Base-by-base conservation (phyloP, 441 rosid species). In the Pelargonium myrrhifolium region DNA sequence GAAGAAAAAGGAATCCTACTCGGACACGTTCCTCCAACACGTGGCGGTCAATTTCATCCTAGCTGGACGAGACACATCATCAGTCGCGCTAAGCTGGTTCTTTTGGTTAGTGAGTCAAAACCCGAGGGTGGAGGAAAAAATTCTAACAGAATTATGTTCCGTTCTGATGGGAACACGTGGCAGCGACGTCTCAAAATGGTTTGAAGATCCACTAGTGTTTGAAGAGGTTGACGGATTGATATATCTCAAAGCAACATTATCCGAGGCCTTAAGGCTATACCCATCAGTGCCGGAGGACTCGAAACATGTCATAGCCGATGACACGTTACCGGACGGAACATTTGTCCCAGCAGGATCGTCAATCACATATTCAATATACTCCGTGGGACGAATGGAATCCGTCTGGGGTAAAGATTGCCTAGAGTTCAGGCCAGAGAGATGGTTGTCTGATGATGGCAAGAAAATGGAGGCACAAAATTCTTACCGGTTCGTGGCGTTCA, bases 41-140 rank as follows among this genome's bases (percentile, higher is more conserved):
- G 94, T 94, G 74, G 99, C 98, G 9, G 91, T 88, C 60, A 94
- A 88, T 64, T 94, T 94, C 85, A 88, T 94, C 84, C 97, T 92
- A 49, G 99, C 99, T 47, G 99, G 99, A 26, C 92, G 99, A 17
- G 98, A 94, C 88, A 94, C 98, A 76, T 89, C 96, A 69, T 85
- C 98, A 0, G 99, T 89, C 2, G 97, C 99, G 12, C 66, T 94
- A 21, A 69, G 90, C 85, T 92, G 98, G 99, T 94, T 94, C 78
- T 94, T 94, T 73, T 89, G 96, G 91, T 53, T 87, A 62, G 67
- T 88, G 61, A 83, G 70, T 17, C 86, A 88, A 56, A 80, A 88
- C 63, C 90, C 97, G 0, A 43, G 58, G 0, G 82, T 87, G 3
- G 99, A 94, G 72, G 89, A 85, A 11, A 89, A 87, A 68, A 83